A percentile compares a stretch with the other conserved stretches of the same genome.
These are phyloP conservation scores for Pleurozium schreberi DNA, from an alignment of 225 moss, liverwort and hornwort genomes.

Conservation along the genomic window DNA sequence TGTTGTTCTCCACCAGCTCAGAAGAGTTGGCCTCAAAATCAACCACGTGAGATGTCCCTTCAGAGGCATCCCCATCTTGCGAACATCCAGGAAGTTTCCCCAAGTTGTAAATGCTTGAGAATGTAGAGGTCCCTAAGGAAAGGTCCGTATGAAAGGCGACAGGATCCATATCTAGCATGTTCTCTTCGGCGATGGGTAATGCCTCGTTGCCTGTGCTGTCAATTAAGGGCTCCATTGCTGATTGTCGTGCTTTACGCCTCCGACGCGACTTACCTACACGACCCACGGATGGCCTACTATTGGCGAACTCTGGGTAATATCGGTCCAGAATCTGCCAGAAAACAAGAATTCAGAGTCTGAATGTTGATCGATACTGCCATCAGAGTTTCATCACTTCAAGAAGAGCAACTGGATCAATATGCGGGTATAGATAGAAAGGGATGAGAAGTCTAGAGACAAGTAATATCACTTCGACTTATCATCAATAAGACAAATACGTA, in stretches of 20 bases:
- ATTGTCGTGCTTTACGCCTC: constrained; percentile 40
- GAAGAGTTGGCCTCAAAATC: not conserved
- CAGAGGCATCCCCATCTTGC: not conserved
- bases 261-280: constrained; percentile 44
- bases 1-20: not conserved
- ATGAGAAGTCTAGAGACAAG: not conserved
- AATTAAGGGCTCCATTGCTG: constrained; percentile 14
- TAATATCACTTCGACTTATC: not conserved
- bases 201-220: not conserved
- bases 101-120: not conserved
- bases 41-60: not conserved
- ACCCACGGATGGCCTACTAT: constrained; percentile 40
- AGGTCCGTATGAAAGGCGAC: not conserved
- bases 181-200: not conserved
- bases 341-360: not conserved
- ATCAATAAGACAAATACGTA: not conserved
- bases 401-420: not conserved
- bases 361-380: not conserved
- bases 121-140: not conserved
- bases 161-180: not conserved
- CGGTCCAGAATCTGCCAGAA: constrained; percentile 36
- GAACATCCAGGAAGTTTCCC: not conserved
- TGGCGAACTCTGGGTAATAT: constrained; percentile 37
- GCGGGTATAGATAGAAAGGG: not conserved
- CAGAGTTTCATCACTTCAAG: not conserved